These are phyloP conservation scores for Besnoitia besnoiti DNA, from an alignment of 169 alveolate genomes.

Conservation along the genomic window DNA sequence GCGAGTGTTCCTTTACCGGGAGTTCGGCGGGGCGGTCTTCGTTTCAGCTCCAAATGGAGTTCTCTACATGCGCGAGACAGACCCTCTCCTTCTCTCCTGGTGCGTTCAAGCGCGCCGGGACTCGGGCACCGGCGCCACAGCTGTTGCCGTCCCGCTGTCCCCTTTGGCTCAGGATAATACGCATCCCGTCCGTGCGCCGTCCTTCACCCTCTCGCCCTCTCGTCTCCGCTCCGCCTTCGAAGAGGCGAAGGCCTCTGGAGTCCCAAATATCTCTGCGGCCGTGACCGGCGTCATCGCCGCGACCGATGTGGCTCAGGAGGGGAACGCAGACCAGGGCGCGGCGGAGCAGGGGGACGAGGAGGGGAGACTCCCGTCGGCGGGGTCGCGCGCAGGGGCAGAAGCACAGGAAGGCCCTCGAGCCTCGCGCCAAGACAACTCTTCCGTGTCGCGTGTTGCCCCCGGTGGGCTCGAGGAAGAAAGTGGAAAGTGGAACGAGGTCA, in stretches of 20 bases:
- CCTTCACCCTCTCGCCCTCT: background rate
- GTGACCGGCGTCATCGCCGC: background rate
- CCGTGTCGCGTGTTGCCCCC: too few species aligned
- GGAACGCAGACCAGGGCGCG: background rate
- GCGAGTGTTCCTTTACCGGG: constrained; percentile 59
- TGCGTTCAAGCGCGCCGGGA: background rate
- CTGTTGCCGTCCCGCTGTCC: background rate
- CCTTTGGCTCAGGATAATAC: background rate
- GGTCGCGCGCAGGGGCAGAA: too few species aligned
- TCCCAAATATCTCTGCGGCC: background rate
- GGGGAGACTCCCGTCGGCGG: background rate
- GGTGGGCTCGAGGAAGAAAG: too few species aligned
- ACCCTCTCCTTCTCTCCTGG: constrained; percentile 27
- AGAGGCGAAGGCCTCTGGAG: background rate
- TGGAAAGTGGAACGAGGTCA: too few species aligned
- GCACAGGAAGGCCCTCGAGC: too few species aligned
- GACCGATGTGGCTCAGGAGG: background rate
- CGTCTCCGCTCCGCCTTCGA: background rate
- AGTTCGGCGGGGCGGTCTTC: constrained; percentile 54
- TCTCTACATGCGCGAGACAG: constrained; percentile 23
- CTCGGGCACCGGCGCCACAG: background rate
- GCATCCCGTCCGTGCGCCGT: background rate
- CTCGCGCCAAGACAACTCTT: too few species aligned
- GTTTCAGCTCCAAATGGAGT: constrained; percentile 9
- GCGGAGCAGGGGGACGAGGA: background rate